These are phyloP conservation scores for Herpetomonas muscarum DNA, from an alignment of 208 protist genomes.

Conservation along the genomic window DNA sequence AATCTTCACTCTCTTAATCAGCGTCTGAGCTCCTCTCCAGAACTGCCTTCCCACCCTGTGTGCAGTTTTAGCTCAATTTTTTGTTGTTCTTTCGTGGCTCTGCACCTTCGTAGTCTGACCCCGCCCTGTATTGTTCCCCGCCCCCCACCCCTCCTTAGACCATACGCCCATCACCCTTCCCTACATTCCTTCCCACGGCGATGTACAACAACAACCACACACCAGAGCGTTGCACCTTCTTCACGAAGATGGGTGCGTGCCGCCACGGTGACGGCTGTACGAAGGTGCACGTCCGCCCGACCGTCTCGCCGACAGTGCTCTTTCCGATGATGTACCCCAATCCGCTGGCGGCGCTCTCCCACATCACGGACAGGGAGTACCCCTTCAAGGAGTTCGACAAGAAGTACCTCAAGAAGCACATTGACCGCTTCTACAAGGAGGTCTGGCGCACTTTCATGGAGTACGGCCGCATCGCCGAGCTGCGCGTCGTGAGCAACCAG, in stretches of 20 bases:
- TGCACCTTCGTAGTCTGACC: too few species aligned
- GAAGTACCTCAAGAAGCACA: conserved; percentile 91
- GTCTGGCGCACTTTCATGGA: conserved; percentile 93
- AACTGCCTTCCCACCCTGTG: too few species aligned
- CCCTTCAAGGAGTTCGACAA: conserved; percentile 60
- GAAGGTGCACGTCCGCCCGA: conserved; percentile 92
- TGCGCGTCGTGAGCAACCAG: conserved; percentile 96
- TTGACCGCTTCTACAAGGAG: conserved; percentile 97
- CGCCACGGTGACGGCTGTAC: conserved; percentile 96
- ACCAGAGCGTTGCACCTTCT: conserved; percentile 91
- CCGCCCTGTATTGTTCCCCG: neutral
- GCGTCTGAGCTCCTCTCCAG: too few species aligned
- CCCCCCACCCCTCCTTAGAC: neutral
- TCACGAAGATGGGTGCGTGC: conserved; percentile 98
- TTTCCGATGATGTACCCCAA: conserved; percentile 97
- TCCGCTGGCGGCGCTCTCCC: conserved; percentile 55
- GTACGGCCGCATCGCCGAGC: conserved; percentile 92
- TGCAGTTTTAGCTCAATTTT: too few species aligned
- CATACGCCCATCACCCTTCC: neutral
- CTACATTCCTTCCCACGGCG: neutral
- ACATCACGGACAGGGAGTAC: conserved; percentile 63
- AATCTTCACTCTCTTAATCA: too few species aligned
- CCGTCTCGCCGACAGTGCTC: conserved; percentile 92
- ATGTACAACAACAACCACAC: conserved; percentile 19
- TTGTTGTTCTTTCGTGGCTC: too few species aligned